Percentiles rank a stretch among this genome's conserved stretches.
Evolutionary conservation across 257 asterid species (phyloP).

Genomic region (Solanum chmielewskii): DNA sequence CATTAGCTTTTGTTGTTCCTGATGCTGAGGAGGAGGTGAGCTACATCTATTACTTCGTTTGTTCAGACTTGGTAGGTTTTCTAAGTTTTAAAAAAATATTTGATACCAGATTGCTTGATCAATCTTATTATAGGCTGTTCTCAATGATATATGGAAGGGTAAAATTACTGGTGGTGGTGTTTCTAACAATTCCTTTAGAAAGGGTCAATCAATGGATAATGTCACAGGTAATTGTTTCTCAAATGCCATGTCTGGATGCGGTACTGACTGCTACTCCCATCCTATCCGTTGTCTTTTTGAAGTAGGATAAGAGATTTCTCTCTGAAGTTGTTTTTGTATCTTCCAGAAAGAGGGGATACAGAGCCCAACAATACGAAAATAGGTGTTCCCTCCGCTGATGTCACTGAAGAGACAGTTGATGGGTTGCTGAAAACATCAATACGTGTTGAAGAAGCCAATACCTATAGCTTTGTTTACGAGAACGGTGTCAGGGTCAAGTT

Average conservation of each 20-base stretch:
- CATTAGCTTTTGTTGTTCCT: slow-evolving; percentile 83
- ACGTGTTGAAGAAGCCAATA: slow-evolving; percentile 16
- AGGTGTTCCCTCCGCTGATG: slow-evolving; percentile 18
- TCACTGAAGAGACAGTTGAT: slow-evolving; percentile 23
- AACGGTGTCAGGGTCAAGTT: slow-evolving; percentile 21
- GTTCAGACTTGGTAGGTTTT: background rate
- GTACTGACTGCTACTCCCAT: background rate
- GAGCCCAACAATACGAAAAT: slow-evolving; percentile 32
- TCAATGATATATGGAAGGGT: slow-evolving; percentile 73
- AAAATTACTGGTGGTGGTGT: slow-evolving; percentile 63
- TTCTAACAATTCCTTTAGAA: slow-evolving; percentile 34
- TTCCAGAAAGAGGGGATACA: slow-evolving; percentile 28
- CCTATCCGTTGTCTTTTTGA: background rate
- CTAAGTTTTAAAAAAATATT: background rate
- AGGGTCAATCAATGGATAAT: slow-evolving; percentile 46
- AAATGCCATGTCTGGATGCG: background rate
- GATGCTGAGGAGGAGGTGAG: slow-evolving; percentile 78
- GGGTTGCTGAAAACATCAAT: slow-evolving; percentile 15
- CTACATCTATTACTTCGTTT: background rate
- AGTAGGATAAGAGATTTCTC: background rate
- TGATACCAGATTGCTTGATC: background rate
- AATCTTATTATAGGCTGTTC: slow-evolving; percentile 39
- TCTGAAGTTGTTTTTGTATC: background rate
- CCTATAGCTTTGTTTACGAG: slow-evolving; percentile 19
- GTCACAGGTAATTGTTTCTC: slow-evolving; percentile 37